Percentiles rank a stretch among this genome's conserved stretches.
Evolutionary conservation across 768 basidiomycete genomes (phyloP).

Genomic region (Lactarius pseudohatsudake): DNA sequence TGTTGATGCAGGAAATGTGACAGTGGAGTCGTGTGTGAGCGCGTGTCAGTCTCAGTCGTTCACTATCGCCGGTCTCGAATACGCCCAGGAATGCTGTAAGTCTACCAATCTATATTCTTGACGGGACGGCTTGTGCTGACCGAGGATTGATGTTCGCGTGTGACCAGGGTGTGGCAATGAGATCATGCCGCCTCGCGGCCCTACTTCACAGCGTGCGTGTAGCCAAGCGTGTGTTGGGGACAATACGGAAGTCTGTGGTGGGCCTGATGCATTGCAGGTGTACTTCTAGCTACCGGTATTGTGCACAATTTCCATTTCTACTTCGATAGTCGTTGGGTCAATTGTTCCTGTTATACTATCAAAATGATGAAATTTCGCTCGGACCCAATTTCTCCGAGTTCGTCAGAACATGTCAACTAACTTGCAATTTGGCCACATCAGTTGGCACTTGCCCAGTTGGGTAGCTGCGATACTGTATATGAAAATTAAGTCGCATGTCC

Average conservation of each 20-base stretch:
- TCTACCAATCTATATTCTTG: neutral
- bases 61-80: conserved; percentile 13
- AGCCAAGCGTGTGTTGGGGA: conserved; percentile 2
- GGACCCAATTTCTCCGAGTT: no score
- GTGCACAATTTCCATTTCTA: no score
- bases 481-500: no score
- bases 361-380: no score
- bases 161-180: conserved; percentile 8
- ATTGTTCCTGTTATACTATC: no score
- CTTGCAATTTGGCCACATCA: no score
- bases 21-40: conserved; percentile 8
- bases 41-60: conserved; percentile 2
- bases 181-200: neutral
- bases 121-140: neutral
- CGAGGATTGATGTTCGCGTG: neutral
- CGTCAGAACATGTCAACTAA: no score
- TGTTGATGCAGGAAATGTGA: conserved; percentile 4
- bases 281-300: neutral
- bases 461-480: no score
- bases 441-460: no score
- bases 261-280: conserved; percentile 1
- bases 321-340: no score
- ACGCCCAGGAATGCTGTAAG: conserved; percentile 12
- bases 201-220: conserved; percentile 1
- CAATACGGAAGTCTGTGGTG: conserved; percentile 5